phyloP scores from a whole-genome alignment of 1,284 basidiomycete species.

The Neotropicomus parvogracilis region DNA sequence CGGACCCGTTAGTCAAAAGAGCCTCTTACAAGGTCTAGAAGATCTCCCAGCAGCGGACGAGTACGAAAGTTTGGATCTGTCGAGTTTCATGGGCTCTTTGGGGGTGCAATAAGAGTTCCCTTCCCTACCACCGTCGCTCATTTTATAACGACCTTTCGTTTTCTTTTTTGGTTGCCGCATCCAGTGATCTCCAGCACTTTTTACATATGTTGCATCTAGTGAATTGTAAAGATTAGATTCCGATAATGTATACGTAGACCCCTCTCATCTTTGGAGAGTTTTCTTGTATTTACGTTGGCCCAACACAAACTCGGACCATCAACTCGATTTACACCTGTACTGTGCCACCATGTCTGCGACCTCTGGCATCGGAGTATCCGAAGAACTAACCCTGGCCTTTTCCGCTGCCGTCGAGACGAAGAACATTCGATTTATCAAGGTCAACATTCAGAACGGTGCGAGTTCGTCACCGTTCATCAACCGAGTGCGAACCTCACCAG shows the following conservation, averaged over 20 bases:
- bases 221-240: slow-evolving; percentile 31
- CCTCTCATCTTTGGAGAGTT: slow-evolving; percentile 13
- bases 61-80: slow-evolving; percentile 81
- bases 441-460: slow-evolving; percentile 70
- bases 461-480: slow-evolving; percentile 14
- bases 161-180: slow-evolving; percentile 18
- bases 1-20: slow-evolving; percentile 66
- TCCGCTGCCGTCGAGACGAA: slow-evolving; percentile 51
- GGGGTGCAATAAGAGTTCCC: slow-evolving; percentile 34
- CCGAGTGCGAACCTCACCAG: slow-evolving; percentile 26
- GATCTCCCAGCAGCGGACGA: slow-evolving; percentile 88
- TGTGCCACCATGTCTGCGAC: slow-evolving; percentile 55
- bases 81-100: slow-evolving; percentile 79
- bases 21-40: slow-evolving; percentile 80
- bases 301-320: background rate
- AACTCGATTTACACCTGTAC: background rate
- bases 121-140: slow-evolving; percentile 4
- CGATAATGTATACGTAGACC: slow-evolving; percentile 36
- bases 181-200: slow-evolving; percentile 10
- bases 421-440: slow-evolving; percentile 65
- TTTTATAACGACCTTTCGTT: slow-evolving; percentile 18
- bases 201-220: slow-evolving; percentile 36
- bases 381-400: slow-evolving; percentile 52
- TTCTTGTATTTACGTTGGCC: slow-evolving; percentile 7
- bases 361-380: slow-evolving; percentile 60